Conservation (phyloP, 1,284 basidiomycete species). For the Sporisorium iseilematis-ciliati region DNA sequence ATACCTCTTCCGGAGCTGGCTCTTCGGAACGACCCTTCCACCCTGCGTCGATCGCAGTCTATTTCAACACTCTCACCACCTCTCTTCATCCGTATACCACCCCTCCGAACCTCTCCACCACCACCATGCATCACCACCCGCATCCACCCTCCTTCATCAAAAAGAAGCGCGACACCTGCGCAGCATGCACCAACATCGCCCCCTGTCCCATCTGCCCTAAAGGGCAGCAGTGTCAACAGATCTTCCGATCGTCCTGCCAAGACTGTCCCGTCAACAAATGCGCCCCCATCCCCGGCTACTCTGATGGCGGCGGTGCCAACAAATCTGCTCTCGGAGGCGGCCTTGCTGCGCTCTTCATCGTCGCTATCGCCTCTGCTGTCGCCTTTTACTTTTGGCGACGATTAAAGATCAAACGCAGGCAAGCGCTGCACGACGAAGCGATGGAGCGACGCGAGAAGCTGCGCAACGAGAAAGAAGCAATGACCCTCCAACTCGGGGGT, state of each 20-base stretch:
- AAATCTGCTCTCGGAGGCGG: constrained; percentile 51
- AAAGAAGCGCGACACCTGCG: constrained; percentile 49
- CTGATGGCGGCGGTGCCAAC: constrained; percentile 7
- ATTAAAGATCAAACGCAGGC: constrained; percentile 28
- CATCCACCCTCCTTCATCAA: constrained; percentile 33
- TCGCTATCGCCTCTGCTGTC: constrained; percentile 21
- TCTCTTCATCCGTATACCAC: background rate
- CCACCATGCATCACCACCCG: constrained; percentile 21
- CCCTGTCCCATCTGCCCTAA: constrained; percentile 43
- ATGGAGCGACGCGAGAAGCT: constrained; percentile 41
- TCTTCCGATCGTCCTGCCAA: constrained; percentile 49
- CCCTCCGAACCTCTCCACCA: background rate
- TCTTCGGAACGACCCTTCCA: constrained; percentile 8
- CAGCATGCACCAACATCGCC: constrained; percentile 48
- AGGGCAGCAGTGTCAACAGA: constrained; percentile 51
- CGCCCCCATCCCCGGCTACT: constrained; percentile 30
- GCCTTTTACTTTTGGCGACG: constrained; percentile 44
- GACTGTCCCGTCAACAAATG: constrained; percentile 55
- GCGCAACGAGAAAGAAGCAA: constrained; percentile 38
- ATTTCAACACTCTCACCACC: background rate
- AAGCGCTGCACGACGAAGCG: constrained; percentile 35
- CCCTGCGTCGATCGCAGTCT: background rate
- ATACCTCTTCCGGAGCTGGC: constrained; percentile 24
- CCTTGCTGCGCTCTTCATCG: constrained; percentile 41
- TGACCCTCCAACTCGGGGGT: constrained; percentile 40